Evolutionary conservation across 345 rosid genomes (phyloP).

Genomic region (Eucalyptus fibrosa): DNA sequence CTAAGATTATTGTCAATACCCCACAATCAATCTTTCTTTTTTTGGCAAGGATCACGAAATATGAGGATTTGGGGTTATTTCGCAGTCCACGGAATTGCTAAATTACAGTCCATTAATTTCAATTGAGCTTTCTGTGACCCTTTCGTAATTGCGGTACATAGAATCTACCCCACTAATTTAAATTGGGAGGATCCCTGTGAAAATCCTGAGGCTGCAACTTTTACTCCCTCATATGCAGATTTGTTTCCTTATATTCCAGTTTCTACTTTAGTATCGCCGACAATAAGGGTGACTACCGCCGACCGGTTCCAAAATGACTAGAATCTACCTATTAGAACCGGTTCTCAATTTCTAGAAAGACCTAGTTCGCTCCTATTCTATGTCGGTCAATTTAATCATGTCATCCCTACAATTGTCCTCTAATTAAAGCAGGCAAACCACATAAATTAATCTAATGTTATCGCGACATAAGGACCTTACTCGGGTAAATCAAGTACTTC

Average conservation of each 20-base stretch:
- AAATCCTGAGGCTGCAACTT: background rate
- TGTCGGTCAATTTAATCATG: background rate
- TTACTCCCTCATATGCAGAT: background rate
- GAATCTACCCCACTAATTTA: background rate
- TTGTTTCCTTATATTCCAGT: background rate
- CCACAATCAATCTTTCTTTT: background rate
- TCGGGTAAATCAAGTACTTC: background rate
- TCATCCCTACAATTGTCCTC: background rate
- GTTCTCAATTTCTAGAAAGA: background rate
- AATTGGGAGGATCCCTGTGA: background rate
- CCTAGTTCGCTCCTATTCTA: background rate
- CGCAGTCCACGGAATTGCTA: background rate
- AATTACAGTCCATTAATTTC: background rate
- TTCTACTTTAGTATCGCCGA: background rate
- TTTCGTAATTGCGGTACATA: background rate
- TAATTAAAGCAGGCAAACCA: background rate
- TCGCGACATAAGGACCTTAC: background rate
- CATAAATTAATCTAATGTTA: background rate
- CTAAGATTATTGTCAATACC: background rate
- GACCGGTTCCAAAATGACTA: background rate
- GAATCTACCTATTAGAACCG: background rate
- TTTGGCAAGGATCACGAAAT: background rate
- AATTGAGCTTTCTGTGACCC: background rate
- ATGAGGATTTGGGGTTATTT: background rate
- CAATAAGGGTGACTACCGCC: background rate